Evolutionary conservation across 2,329 filamentous ascomycete genomes (phyloP), one percentile per base, ranked within the genome.

Genomic region (Colletotrichum sp.): DNA sequence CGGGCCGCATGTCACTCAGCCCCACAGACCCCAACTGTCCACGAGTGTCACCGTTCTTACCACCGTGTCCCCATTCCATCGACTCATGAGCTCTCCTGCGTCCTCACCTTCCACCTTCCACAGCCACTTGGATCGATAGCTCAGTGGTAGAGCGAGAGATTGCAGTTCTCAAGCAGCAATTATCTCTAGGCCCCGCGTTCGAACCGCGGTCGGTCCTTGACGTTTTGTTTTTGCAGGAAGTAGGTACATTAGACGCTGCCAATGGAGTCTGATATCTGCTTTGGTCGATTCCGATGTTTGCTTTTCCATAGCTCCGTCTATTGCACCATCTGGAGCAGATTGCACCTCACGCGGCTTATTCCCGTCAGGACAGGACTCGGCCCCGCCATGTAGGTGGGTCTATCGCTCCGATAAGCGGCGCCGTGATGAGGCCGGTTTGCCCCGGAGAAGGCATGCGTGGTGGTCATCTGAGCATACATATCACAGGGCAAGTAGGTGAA

Each of bases 91-190:
- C 4, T 5, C 13, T 58, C 16, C 4, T 16, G 4, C 15, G 4
- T n/a, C n/a, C 2, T 0, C 1, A 0, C 0, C 0, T 3, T 0
- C 9, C 47, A 62, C 13, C 24, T 4, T 12, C 12, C 4, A 64
- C 24, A 54, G 36, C 57, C 57, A 67, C 57, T 36, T 58, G 72
- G 72, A 74, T 74, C 72, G 72, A 74, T 74, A 74, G 72, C 72
- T 74, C 72, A 74, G 72, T 74, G 72, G 72, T 74, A 74, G 72
- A 74, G 72, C 72, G 72, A 74, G 72, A 74, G 72, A 74, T 74
- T 74, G 72, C 72, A 74, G 72, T 58, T 15, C 3, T 11, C 6
- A 2, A 5, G 11, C 13, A n/a, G 63, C 66, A 67, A 12, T 12
- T 29, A 74, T 74, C 72, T 74, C 72, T 74, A 74, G 72, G 72